A percentile compares a stretch with the other conserved stretches of the same genome.
These are phyloP conservation scores for Thielaviopsis musarum DNA, from an alignment of 2,329 filamentous ascomycete genomes.

Conservation along the genomic window DNA sequence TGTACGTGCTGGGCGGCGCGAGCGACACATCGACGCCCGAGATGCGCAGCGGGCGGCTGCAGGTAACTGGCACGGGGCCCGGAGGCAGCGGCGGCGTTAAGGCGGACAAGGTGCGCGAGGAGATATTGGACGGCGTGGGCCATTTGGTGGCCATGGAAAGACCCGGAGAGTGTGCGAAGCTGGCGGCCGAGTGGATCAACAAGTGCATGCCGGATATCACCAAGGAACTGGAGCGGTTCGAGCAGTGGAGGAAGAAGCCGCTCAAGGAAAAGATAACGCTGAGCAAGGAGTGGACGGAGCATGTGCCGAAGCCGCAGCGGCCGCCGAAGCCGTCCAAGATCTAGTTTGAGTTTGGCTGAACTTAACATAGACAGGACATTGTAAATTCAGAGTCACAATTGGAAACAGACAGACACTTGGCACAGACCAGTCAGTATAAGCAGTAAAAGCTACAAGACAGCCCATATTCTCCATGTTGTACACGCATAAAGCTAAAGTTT, in stretches of 20 bases:
- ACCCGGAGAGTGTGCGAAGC: constrained; percentile 46
- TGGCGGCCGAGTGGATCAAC: constrained; percentile 38
- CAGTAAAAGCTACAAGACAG: neutral
- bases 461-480: neutral
- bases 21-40: constrained; percentile 38
- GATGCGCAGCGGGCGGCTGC: constrained; percentile 40
- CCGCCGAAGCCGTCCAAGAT: constrained; percentile 3
- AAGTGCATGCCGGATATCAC: constrained; percentile 41
- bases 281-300: constrained; percentile 17
- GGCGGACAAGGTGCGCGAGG: constrained; percentile 50
- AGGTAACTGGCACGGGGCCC: constrained; percentile 43
- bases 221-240: constrained; percentile 37
- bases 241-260: constrained; percentile 34
- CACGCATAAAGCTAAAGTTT: constrained; percentile 12
- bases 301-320: constrained; percentile 4
- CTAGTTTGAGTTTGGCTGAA: too few species aligned
- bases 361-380: too few species aligned
- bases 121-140: constrained; percentile 47
- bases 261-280: constrained; percentile 38
- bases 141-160: constrained; percentile 78
- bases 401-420: neutral
- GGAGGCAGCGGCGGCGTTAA: constrained; percentile 49
- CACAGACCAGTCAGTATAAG: neutral
- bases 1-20: constrained; percentile 51
- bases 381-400: neutral